Base-by-base conservation (phyloP, 495 filamentous ascomycete species). In the Aspergillus asperescens region DNA sequence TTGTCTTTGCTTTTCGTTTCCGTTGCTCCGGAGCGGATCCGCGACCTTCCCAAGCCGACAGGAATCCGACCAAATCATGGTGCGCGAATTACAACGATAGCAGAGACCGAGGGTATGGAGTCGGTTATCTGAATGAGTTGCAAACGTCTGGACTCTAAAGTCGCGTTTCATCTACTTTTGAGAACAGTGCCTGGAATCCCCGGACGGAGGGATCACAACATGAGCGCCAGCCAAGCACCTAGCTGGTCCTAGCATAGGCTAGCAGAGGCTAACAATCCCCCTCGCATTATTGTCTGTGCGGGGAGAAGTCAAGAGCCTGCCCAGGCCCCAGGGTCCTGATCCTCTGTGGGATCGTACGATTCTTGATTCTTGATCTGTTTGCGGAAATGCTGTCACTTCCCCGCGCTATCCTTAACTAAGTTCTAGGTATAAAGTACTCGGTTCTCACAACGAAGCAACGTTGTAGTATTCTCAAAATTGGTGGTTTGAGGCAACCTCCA, bases 1-100 rank as follows among this genome's bases (percentile, higher is more conserved):
- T 59, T 52, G 50, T 23, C 49, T 56, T 40, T 41, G 52, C 29
- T 51, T 58, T 37, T 41, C 54, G 46, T 63, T 71, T 74, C 71
- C 71, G 70, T 74, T 74, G 62, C 67, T 64, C 71, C 71, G 71
- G 71, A 60, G 59, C 66, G 69, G 58, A 52, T 53, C 55, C 39
- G 38, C 43, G 51, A 55, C 29, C 37, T 58, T 65, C 53, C 49
- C 35, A 35, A 27, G 16, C 32, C 50, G 22, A 35, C 6, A 20
- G 23, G 8, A 5, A 32, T 19, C 16, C 16, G 5, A 1, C 22
- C 28, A 35, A 16, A 3, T 16, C n/a, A 4, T 16, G 32, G 32
- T 35, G 16, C 32, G 32, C 32, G 15, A 35, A 16, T 35, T 35
- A 35, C 32, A 35, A 15, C 32, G 10, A 15, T 15, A n/a, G 32